A percentile compares a stretch with the other conserved stretches of the same genome.
phyloP scores from a whole-genome alignment of 1,284 basidiomycete genomes.

The Coniferiporia sulphurascens region DNA sequence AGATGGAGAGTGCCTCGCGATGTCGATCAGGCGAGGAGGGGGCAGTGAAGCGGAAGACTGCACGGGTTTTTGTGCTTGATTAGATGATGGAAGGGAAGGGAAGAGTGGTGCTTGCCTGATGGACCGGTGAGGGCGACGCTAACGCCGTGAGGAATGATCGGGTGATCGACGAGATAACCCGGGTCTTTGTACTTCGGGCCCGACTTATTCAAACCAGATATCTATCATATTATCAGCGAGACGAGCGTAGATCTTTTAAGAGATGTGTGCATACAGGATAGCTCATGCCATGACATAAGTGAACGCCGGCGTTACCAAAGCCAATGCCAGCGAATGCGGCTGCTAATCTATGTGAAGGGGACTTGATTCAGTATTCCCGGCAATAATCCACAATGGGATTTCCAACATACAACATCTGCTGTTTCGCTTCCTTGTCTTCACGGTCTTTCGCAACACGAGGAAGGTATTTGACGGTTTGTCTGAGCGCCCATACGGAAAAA shows the following conservation, averaged over 20 bases:
- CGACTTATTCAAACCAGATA: slow-evolving; percentile 93
- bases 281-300: slow-evolving; percentile 85
- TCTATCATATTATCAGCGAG: slow-evolving; percentile 41
- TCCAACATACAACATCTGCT: slow-evolving; percentile 80
- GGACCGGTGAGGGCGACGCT: slow-evolving; percentile 90
- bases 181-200: slow-evolving; percentile 86
- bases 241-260: neutral
- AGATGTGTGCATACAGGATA: slow-evolving; percentile 51
- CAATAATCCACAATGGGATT: slow-evolving; percentile 9
- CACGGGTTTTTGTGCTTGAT: neutral
- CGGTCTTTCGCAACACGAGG: slow-evolving; percentile 82
- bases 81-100: slow-evolving; percentile 1
- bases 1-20: slow-evolving; percentile 84
- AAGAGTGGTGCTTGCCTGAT: slow-evolving; percentile 41
- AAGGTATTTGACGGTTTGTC: slow-evolving; percentile 86
- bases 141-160: slow-evolving; percentile 91
- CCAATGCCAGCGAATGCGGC: slow-evolving; percentile 94
- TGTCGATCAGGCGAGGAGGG: slow-evolving; percentile 89
- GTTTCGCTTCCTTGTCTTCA: slow-evolving; percentile 78
- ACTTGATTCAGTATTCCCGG: neutral
- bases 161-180: slow-evolving; percentile 75
- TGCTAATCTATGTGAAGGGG: slow-evolving; percentile 50
- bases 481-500: slow-evolving; percentile 92
- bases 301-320: slow-evolving; percentile 93
- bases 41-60: slow-evolving; percentile 90